Conservation (phyloP, 2,329 filamentous ascomycete genomes). For the Magnaporthiopsis poae region DNA sequence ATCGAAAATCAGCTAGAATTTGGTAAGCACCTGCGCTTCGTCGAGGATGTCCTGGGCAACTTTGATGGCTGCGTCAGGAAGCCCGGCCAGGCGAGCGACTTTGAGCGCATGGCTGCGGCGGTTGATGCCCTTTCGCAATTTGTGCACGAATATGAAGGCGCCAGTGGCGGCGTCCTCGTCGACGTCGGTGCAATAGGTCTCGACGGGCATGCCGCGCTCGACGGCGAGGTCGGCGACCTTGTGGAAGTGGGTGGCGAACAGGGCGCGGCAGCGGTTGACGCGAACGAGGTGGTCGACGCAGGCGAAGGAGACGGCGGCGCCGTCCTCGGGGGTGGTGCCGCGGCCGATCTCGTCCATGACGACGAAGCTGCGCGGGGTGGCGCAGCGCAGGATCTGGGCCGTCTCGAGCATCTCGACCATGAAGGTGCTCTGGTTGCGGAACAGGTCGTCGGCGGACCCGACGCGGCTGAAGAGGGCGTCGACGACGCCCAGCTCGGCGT, state of each 20-base stretch:
- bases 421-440: conserved; percentile 88
- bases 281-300: conserved; percentile 74
- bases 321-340: conserved; percentile 88
- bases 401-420: conserved; percentile 99
- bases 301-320: conserved; percentile 79
- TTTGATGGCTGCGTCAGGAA: conserved; percentile 63
- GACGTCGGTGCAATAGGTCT: conserved; percentile 82
- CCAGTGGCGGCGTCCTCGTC: conserved; percentile 56
- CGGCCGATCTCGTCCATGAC: conserved; percentile 98
- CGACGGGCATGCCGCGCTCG: conserved; percentile 45
- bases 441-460: conserved; percentile 91
- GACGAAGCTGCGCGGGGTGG: conserved; percentile 76
- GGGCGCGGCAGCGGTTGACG: conserved; percentile 64
- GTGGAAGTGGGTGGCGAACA: conserved; percentile 97
- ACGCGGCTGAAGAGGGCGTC: conserved; percentile 92
- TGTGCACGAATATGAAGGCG: conserved; percentile 80
- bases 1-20: too few species aligned
- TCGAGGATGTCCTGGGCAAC: conserved; percentile 53
- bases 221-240: conserved; percentile 65
- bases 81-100: conserved; percentile 76
- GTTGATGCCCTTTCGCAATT: conserved; percentile 71
- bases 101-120: conserved; percentile 83
- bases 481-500: conserved; percentile 80
- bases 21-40: neutral
- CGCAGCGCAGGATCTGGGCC: conserved; percentile 74